Conservation (phyloP, 1,284 basidiomycete genomes). For the Schizophyllum commune region DNA sequence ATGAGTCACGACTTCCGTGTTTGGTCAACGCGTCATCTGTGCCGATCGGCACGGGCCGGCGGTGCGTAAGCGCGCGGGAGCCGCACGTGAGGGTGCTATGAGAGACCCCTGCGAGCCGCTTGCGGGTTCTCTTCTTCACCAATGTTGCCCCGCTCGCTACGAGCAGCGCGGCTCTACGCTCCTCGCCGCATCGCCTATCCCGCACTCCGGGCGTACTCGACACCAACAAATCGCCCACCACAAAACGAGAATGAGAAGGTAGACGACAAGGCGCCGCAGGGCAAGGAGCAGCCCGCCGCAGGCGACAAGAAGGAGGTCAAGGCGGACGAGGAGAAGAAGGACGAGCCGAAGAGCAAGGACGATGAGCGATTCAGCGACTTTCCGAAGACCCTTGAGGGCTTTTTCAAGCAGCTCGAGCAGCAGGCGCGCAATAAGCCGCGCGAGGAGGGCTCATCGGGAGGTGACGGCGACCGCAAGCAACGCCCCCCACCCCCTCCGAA, state of each 20-base stretch:
- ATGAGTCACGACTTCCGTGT: too few species aligned
- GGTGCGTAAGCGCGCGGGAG: not conserved
- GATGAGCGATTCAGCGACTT: slow-evolving; percentile 16
- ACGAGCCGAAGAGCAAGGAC: slow-evolving; percentile 16
- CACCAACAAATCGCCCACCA: slow-evolving; percentile 16
- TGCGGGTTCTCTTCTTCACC: not conserved
- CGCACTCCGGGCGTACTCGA: slow-evolving; percentile 18
- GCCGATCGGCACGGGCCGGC: not conserved
- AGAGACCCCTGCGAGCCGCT: not conserved
- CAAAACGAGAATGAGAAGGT: slow-evolving; percentile 11
- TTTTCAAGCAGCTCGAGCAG: slow-evolving; percentile 47
- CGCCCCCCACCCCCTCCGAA: slow-evolving; percentile 36
- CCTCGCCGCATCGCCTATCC: not conserved
- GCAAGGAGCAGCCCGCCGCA: slow-evolving; percentile 4
- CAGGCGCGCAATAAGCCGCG: slow-evolving; percentile 26
- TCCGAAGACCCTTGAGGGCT: slow-evolving; percentile 66
- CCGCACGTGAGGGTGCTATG: not conserved
- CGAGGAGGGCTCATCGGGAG: slow-evolving; percentile 7
- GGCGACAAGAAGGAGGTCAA: slow-evolving; percentile 32
- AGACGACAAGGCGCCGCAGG: slow-evolving; percentile 2
- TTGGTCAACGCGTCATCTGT: too few species aligned
- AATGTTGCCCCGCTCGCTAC: not conserved
- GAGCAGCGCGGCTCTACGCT: not conserved
- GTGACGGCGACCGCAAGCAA: slow-evolving; percentile 21
- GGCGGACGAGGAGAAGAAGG: slow-evolving; percentile 26